Evolutionary conservation across 371 early-diverging fungal genomes (phyloP).

Genomic region (Mucor piriformis): DNA sequence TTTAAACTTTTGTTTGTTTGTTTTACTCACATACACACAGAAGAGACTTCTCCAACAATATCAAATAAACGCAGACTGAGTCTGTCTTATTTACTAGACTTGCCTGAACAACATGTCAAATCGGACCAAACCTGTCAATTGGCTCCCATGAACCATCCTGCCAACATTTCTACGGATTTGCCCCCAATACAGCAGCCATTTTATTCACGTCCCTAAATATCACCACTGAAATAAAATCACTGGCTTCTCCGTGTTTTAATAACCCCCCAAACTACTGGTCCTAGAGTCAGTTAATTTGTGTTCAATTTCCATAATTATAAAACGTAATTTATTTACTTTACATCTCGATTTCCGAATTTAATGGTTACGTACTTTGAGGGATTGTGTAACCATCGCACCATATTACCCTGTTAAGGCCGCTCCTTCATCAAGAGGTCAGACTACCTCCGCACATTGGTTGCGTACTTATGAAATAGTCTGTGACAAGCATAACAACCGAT

Average conservation of each 20-base stretch:
- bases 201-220: background rate
- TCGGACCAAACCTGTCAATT: background rate
- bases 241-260: no score
- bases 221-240: background rate
- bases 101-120: background rate
- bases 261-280: background rate
- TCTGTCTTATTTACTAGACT: slow-evolving; percentile 23
- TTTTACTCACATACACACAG: background rate
- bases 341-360: no score
- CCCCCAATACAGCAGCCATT: slow-evolving; percentile 6
- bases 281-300: no score
- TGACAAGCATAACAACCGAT: no score
- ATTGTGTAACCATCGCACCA: no score
- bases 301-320: no score
- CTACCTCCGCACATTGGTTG: no score
- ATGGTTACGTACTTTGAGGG: no score
- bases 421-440: no score
- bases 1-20: background rate
- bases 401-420: no score
- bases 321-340: no score
- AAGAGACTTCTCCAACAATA: background rate
- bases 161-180: slow-evolving; percentile 1
- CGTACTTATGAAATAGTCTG: no score
- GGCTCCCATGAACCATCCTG: background rate
- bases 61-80: slow-evolving; percentile 20